Evolutionary conservation across 2,329 filamentous ascomycete species (phyloP).

Genomic region (Ceratocystis destructans): DNA sequence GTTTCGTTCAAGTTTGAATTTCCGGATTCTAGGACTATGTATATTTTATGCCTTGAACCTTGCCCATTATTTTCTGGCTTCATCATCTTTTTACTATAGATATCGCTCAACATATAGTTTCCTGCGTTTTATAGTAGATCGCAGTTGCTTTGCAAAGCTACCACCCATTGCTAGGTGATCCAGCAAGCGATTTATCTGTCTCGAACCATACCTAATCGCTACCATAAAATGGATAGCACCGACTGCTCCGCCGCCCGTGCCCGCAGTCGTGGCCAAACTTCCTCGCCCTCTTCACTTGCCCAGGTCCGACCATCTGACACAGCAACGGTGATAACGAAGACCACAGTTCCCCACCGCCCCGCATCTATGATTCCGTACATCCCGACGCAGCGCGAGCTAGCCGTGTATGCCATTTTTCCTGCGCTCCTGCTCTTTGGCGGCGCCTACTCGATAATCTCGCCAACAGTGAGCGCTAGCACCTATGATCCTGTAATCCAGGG

Average conservation of each 20-base stretch:
- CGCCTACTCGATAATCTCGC: constrained; percentile 65
- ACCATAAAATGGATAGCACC: not conserved
- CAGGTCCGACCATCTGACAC: not conserved
- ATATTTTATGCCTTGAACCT: not conserved
- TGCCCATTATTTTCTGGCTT: not conserved
- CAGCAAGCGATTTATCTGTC: not conserved
- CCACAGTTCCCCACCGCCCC: not conserved
- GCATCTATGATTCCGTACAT: constrained; percentile 40
- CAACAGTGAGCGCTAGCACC: constrained; percentile 47
- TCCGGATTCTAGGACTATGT: not conserved
- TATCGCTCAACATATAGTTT: not conserved
- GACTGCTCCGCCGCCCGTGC: not conserved
- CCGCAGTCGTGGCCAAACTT: not conserved
- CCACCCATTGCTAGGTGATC: not conserved
- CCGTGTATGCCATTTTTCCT: constrained; percentile 60
- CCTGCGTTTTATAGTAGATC: not conserved
- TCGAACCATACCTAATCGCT: not conserved
- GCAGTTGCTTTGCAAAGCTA: not conserved
- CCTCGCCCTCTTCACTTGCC: not conserved
- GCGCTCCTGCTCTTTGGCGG: constrained; percentile 66
- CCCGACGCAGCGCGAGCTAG: constrained; percentile 53
- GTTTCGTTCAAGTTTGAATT: not conserved
- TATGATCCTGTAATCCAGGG: constrained; percentile 52
- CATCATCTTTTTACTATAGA: not conserved
- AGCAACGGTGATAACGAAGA: too few relatives aligned